Evolutionary conservation across 2,329 filamentous ascomycete genomes (phyloP).

Genomic region (Cadophora gregata): DNA sequence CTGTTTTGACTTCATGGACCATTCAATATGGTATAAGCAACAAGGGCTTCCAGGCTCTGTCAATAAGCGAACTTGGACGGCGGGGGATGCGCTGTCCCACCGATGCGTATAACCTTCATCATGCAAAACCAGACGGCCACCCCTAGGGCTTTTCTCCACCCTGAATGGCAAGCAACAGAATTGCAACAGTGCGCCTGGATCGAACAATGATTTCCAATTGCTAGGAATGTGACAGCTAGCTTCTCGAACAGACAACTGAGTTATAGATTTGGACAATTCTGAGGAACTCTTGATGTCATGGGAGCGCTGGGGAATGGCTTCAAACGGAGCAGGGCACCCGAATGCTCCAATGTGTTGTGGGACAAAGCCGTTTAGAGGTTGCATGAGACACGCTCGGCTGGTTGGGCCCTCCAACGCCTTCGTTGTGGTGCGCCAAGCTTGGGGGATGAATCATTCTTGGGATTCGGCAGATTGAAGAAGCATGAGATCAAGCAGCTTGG

Average conservation of each 20-base stretch:
- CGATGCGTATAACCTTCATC: background rate
- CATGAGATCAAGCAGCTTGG: background rate
- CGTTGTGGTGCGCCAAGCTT: background rate
- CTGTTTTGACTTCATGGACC: background rate
- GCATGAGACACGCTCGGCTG: background rate
- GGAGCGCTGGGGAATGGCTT: background rate
- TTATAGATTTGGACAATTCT: background rate
- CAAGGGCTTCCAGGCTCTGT: conserved; percentile 5
- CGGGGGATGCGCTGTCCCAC: conserved; percentile 1
- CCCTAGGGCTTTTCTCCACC: background rate
- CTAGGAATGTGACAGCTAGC: background rate
- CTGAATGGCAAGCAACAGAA: too few relatives aligned
- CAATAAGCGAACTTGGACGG: background rate
- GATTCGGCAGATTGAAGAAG: background rate
- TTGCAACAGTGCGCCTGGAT: background rate
- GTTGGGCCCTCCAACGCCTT: background rate
- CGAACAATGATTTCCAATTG: background rate
- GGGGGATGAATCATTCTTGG: background rate
- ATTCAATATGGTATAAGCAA: background rate
- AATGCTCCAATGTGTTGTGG: background rate
- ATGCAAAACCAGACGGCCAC: background rate
- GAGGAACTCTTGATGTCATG: background rate
- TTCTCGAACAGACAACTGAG: background rate
- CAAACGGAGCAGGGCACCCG: background rate
- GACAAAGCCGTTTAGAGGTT: background rate